phyloP scores from a whole-genome alignment of 208 protist species.

The Leishmania braziliensis region DNA sequence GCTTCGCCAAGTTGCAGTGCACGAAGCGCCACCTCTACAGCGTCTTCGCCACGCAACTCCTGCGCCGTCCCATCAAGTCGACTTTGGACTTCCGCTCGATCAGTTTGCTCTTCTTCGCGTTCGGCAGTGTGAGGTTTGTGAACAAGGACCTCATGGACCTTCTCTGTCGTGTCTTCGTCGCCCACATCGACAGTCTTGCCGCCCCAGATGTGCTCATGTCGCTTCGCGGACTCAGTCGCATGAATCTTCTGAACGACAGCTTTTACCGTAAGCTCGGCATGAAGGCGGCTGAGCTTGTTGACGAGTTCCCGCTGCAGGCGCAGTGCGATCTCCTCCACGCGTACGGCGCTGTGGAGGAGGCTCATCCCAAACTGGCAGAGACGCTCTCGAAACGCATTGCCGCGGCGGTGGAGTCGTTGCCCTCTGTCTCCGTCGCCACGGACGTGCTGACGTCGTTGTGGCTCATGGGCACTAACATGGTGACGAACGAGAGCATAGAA shows the following conservation, averaged over 20 bases:
- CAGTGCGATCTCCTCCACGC: slow-evolving; percentile 63
- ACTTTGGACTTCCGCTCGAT: slow-evolving; percentile 57
- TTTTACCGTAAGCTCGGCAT: slow-evolving; percentile 69
- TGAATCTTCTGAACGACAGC: slow-evolving; percentile 59
- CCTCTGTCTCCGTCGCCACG: slow-evolving; percentile 49
- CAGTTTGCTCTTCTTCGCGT: slow-evolving; percentile 58
- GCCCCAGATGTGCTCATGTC: slow-evolving; percentile 64
- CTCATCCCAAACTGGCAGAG: slow-evolving; percentile 33
- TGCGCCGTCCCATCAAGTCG: slow-evolving; percentile 39
- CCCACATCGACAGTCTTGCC: slow-evolving; percentile 40
- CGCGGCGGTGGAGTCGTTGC: slow-evolving; percentile 27
- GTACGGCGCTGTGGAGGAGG: slow-evolving; percentile 56
- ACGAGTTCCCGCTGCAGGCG: slow-evolving; percentile 53
- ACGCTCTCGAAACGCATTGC: slow-evolving; percentile 38
- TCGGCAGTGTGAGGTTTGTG: slow-evolving; percentile 74
- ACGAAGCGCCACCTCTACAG: slow-evolving; percentile 80
- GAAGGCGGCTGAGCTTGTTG: slow-evolving; percentile 27
- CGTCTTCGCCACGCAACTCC: slow-evolving; percentile 57
- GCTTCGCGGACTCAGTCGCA: slow-evolving; percentile 64
- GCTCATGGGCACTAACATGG: slow-evolving; percentile 58
- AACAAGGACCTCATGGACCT: slow-evolving; percentile 70
- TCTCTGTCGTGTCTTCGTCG: slow-evolving; percentile 37
- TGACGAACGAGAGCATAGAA: slow-evolving; percentile 9
- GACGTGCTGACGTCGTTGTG: slow-evolving; percentile 66
- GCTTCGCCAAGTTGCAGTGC: slow-evolving; percentile 77